A percentile compares a stretch with the other conserved stretches of the same genome.
Conservation (phyloP, 108 stramenopile genomes). For the Fistulifera pelliculosa region DNA sequence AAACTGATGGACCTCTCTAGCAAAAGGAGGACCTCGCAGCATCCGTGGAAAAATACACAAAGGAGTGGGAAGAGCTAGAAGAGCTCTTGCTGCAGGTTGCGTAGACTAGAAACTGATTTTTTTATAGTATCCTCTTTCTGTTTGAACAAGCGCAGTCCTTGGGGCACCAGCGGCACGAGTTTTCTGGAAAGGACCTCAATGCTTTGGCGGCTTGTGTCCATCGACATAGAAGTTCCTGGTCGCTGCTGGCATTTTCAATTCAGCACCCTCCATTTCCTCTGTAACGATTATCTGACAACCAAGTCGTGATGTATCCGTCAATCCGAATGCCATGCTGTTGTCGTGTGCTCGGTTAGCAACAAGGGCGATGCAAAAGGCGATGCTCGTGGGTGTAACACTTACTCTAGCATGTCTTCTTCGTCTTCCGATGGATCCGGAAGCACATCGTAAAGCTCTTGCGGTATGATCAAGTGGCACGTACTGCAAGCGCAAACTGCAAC, state of each 20-base stretch:
- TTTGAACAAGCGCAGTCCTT: too few species aligned
- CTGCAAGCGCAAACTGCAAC: constrained; percentile 1
- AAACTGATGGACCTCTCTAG: constrained; percentile 51
- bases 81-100: constrained; percentile 18
- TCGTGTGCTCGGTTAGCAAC: too few species aligned
- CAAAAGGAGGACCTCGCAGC: constrained; percentile 43
- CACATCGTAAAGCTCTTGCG: constrained; percentile 65
- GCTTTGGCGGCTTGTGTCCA: constrained; percentile 96
- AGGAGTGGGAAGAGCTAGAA: constrained; percentile 81
- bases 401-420: constrained; percentile 97
- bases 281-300: constrained; percentile 90
- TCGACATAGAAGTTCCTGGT: constrained; percentile 79
- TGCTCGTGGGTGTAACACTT: too few species aligned
- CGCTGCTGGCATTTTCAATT: constrained; percentile 81
- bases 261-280: constrained; percentile 88
- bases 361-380: too few species aligned
- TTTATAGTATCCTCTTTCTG: too few species aligned
- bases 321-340: constrained; percentile 83
- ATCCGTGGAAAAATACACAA: constrained; percentile 46
- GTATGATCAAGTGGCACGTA: constrained; percentile 95
- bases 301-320: constrained; percentile 88
- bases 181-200: too few species aligned
- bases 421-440: constrained; percentile 64
- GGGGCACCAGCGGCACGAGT: too few species aligned
- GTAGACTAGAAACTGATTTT: too few species aligned